These are phyloP conservation scores for Solanum bulbocastanum DNA, from an alignment of 257 asterid species.

Conservation along the genomic window DNA sequence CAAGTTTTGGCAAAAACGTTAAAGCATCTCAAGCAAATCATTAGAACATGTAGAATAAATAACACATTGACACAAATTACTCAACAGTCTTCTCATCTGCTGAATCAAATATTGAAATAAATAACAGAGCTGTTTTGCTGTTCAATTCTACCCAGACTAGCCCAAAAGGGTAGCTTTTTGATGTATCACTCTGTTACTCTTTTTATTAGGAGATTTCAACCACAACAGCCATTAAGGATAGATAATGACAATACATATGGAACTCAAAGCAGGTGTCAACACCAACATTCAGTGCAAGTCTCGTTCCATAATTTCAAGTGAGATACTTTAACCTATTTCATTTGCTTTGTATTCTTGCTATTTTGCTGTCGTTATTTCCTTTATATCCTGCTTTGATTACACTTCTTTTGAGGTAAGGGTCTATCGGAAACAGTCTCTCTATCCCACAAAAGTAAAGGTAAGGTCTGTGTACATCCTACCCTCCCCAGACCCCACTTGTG, in stretches of 20 bases:
- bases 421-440: neutral
- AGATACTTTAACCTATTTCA: neutral
- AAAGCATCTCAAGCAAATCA: neutral
- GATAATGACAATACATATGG: neutral
- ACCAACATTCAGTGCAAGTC: neutral
- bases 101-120: neutral
- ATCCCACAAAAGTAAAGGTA: neutral
- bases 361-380: neutral
- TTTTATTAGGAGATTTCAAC: neutral
- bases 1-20: neutral
- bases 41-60: neutral
- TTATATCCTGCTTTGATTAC: neutral
- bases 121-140: neutral
- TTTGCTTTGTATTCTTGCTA: neutral
- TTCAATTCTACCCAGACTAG: neutral
- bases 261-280: neutral
- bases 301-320: neutral
- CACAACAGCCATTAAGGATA: neutral
- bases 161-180: neutral
- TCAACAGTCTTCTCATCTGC: neutral
- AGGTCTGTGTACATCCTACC: neutral
- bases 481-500: neutral
- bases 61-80: neutral
- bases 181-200: neutral
- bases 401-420: neutral